These are phyloP conservation scores for Spiraea crenata DNA, from an alignment of 331 rosid genomes.

Conservation along the genomic window DNA sequence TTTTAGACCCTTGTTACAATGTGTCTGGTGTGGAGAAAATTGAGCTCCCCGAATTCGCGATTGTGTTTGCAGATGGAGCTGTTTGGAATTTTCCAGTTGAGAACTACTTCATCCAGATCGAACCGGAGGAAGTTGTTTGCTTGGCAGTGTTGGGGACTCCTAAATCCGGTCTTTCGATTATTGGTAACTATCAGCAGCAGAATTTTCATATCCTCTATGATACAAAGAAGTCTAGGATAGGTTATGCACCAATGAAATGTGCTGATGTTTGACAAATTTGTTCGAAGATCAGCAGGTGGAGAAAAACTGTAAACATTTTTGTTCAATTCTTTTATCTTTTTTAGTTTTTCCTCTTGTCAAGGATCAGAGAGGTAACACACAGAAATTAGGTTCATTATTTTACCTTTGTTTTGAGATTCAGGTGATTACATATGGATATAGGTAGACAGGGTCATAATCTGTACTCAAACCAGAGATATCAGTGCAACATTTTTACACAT, in stretches of 20 bases:
- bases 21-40: constrained; percentile 67
- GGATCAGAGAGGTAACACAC: constrained; percentile 20
- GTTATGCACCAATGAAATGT: constrained; percentile 81
- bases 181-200: constrained; percentile 98
- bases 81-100: constrained; percentile 90
- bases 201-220: constrained; percentile 85
- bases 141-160: constrained; percentile 83
- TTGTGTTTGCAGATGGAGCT: constrained; percentile 73
- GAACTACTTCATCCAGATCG: constrained; percentile 80
- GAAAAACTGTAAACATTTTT: constrained; percentile 38
- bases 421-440: constrained; percentile 23
- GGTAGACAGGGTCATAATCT: constrained; percentile 24
- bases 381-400: constrained; percentile 24
- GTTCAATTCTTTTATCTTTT: constrained; percentile 1
- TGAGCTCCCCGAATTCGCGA: constrained; percentile 77
- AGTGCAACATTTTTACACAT: constrained; percentile 31
- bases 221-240: constrained; percentile 82
- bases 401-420: neutral
- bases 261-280: constrained; percentile 59
- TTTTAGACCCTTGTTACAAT: constrained; percentile 86
- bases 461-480: constrained; percentile 15
- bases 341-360: constrained; percentile 11
- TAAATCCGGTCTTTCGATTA: constrained; percentile 68
- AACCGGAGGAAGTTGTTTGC: constrained; percentile 62
- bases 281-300: constrained; percentile 17